phyloP scores from a whole-genome alignment of 2,329 filamentous ascomycete species.

The Colletotrichum sp. region DNA sequence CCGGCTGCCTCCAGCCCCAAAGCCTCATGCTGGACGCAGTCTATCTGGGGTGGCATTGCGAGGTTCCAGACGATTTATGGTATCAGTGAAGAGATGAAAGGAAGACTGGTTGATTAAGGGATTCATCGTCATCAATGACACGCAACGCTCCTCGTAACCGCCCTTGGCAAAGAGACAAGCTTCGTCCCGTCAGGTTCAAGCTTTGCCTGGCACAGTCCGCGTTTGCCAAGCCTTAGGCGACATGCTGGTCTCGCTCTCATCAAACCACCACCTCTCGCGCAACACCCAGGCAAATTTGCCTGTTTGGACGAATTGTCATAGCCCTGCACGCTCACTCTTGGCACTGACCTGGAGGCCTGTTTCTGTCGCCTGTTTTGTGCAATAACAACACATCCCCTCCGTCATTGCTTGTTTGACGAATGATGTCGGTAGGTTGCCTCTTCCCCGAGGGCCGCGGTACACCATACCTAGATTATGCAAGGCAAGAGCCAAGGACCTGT shows the following conservation, averaged over 20 bases:
- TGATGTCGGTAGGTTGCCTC: neutral
- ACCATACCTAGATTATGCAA: neutral
- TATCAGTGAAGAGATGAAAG: neutral
- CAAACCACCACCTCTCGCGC: neutral
- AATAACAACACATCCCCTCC: neutral
- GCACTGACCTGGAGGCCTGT: neutral
- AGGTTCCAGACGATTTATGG: neutral
- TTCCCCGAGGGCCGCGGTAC: neutral
- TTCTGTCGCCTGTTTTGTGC: neutral
- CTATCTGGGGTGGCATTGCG: neutral
- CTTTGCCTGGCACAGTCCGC: constrained; percentile 17
- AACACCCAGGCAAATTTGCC: neutral
- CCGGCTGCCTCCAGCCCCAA: neutral
- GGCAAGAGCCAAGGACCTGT: neutral
- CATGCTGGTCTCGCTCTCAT: constrained; percentile 10
- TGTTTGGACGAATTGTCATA: constrained; percentile 9
- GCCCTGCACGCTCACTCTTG: constrained; percentile 10
- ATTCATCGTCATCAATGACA: neutral
- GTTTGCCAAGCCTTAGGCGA: constrained; percentile 18
- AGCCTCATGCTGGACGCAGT: neutral
- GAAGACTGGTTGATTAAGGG: neutral
- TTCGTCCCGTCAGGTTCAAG: constrained; percentile 11
- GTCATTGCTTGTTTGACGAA: constrained; percentile 8
- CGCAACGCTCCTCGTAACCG: neutral
- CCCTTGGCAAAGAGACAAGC: constrained; percentile 13